phyloP scores from a whole-genome alignment of 2,329 filamentous ascomycete genomes.

The Botrytis squamosa region DNA sequence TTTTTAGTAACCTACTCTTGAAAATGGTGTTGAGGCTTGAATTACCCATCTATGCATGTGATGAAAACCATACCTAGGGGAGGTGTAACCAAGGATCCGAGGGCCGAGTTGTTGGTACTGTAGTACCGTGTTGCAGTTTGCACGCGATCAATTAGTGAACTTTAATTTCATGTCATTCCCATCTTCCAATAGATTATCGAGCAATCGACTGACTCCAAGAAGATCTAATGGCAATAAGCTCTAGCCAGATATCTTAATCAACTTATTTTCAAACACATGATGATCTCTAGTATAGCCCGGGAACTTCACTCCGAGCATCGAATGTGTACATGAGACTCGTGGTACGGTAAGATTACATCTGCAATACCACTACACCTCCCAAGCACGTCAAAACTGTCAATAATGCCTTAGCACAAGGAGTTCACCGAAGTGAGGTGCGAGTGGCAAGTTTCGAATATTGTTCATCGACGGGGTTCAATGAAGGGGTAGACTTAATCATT shows the following conservation, averaged over 20 bases:
- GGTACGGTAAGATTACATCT: too few relatives aligned
- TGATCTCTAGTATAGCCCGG: background rate
- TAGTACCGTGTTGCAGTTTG: background rate
- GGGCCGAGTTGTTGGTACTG: background rate
- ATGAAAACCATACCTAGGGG: background rate
- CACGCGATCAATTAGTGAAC: background rate
- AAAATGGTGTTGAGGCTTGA: background rate
- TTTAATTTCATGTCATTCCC: background rate
- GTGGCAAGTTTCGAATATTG: background rate
- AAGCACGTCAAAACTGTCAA: background rate
- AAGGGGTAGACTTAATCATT: background rate
- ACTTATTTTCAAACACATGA: background rate
- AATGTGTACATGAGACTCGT: background rate
- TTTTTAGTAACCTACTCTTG: background rate
- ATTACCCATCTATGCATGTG: background rate
- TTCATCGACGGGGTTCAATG: background rate
- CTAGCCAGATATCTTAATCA: background rate
- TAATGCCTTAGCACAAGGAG: background rate
- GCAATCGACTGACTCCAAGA: background rate
- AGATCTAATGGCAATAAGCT: background rate
- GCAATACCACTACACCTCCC: background rate
- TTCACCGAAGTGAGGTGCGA: background rate
- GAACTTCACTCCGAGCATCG: background rate
- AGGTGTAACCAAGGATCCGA: background rate
- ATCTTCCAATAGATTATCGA: background rate